Evolutionary conservation across 768 basidiomycete genomes (phyloP).

Genomic region (Holtermanniella nyarrowii): DNA sequence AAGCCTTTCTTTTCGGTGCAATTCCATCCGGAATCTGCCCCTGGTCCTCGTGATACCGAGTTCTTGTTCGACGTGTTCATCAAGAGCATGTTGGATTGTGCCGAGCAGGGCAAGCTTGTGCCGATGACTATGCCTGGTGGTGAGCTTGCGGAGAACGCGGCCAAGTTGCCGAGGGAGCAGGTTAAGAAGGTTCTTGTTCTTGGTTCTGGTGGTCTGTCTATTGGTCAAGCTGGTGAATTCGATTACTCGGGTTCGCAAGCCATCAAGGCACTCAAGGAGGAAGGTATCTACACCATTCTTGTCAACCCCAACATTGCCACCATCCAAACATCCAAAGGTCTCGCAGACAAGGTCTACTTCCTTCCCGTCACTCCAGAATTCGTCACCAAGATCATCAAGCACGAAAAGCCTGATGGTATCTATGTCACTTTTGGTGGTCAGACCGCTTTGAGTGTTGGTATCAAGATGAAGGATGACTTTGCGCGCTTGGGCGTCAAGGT

Average conservation of each 20-base stretch:
- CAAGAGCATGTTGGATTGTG: constrained; percentile 68
- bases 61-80: constrained; percentile 98
- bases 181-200: constrained; percentile 93
- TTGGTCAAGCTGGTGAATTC: constrained; percentile 98
- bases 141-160: constrained; percentile 67
- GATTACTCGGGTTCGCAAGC: constrained; percentile 99
- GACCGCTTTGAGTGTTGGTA: constrained; percentile 90
- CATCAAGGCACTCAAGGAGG: constrained; percentile 97
- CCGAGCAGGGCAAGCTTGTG: constrained; percentile 39
- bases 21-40: constrained; percentile 96
- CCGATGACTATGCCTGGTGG: constrained; percentile 46
- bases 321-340: constrained; percentile 90
- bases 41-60: constrained; percentile 94
- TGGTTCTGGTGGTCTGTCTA: constrained; percentile 93
- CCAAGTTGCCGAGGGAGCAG: constrained; percentile 51
- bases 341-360: constrained; percentile 99
- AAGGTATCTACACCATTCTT: constrained; percentile 97
- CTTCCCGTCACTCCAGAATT: constrained; percentile 96
- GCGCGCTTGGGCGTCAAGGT: constrained; percentile 78
- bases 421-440: constrained; percentile 98
- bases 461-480: constrained; percentile 97
- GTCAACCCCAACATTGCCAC: constrained; percentile 99
- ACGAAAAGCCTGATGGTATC: constrained; percentile 97
- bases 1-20: constrained; percentile 98
- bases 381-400: constrained; percentile 94